phyloP scores from a whole-genome alignment of 441 rosid genomes.

The Manihot esculenta region DNA sequence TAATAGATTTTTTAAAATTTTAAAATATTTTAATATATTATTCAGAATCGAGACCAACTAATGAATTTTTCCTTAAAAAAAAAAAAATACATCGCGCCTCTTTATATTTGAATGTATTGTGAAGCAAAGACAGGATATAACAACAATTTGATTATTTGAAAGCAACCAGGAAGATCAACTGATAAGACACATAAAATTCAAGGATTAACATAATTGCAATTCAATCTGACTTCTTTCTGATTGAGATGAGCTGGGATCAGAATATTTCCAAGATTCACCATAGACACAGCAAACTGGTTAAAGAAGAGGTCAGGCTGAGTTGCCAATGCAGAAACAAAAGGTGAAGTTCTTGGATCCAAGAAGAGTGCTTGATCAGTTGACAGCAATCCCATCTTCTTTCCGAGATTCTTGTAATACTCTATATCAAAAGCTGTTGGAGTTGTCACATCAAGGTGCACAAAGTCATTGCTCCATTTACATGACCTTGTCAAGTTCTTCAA shows the following conservation, averaged over 20 bases:
- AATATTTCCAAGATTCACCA: constrained; percentile 52
- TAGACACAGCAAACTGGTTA: constrained; percentile 45
- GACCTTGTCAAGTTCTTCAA: constrained; percentile 25
- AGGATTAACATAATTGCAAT: constrained; percentile 34
- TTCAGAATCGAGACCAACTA: no score
- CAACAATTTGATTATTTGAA: no score
- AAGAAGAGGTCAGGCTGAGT: constrained; percentile 34
- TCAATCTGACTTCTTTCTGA: constrained; percentile 40
- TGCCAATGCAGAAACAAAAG: constrained; percentile 34
- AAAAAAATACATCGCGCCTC: no score
- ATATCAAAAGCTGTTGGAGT: constrained; percentile 44
- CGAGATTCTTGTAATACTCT: constrained; percentile 38
- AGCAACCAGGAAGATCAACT: no score
- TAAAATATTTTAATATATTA: no score
- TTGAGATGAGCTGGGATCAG: constrained; percentile 21
- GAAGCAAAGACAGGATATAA: no score
- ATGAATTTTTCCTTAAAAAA: no score
- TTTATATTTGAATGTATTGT: no score
- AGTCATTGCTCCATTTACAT: constrained; percentile 29
- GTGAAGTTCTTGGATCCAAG: constrained; percentile 35
- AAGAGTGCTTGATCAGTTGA: constrained; percentile 40
- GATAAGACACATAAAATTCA: neutral
- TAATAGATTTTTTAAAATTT: no score
- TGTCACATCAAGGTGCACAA: constrained; percentile 37
- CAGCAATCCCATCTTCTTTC: constrained; percentile 38